Evolutionary conservation across 352 stramenopile genomes (phyloP), one percentile per base, ranked within the genome.

Genomic region (Globisporangium heterothallicum): DNA sequence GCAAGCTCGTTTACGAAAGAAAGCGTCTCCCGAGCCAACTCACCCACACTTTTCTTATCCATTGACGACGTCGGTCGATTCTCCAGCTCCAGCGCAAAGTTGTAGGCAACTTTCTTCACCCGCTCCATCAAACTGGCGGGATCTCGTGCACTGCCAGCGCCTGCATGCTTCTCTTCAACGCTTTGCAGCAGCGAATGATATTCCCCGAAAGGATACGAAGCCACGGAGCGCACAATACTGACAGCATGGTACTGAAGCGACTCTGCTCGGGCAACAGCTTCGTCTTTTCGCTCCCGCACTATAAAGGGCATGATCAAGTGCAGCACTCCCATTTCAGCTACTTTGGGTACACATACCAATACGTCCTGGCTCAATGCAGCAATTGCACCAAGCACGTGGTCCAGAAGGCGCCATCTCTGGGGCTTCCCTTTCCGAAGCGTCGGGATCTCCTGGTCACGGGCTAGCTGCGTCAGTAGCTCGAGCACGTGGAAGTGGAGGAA

Each of bases 401-500:
- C 60, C 7, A 89, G 45, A 8, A 82, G 44, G 2, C 75, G 69
- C 69, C 70, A 84, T 3, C 36, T 55, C 26, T 60, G 60, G 10
- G 60, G 32, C 12, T 66, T 57, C 3, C 49, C 29, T 24, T 63
- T 66, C 1, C 26, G 21, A 2, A 63, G 42, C 7, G 26, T 27
- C 21, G 53, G 55, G n/a, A 63, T 54, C 6, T 57, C 44, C 14
- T 61, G 49, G 6, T 41, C 56, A 5, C 66, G 34, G 1, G 71
- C 36, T 8, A 79, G 36, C 16, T 69, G 53, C 29, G 58, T 26
- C 16, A 88, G 63, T 18, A 80, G 29, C 12, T 86, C 78, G 7
- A 87, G 48, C 2, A 86, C 78, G 35, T 68, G 58, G 22, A 84
- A 89, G 48, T 86, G 70, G 3, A 87, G 30, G 56, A 89, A 89